Evolutionary conservation across 371 early-diverging fungal species (phyloP), one percentile per base, ranked within the genome.

Genomic region (Apophysomyces trapeziformis): DNA sequence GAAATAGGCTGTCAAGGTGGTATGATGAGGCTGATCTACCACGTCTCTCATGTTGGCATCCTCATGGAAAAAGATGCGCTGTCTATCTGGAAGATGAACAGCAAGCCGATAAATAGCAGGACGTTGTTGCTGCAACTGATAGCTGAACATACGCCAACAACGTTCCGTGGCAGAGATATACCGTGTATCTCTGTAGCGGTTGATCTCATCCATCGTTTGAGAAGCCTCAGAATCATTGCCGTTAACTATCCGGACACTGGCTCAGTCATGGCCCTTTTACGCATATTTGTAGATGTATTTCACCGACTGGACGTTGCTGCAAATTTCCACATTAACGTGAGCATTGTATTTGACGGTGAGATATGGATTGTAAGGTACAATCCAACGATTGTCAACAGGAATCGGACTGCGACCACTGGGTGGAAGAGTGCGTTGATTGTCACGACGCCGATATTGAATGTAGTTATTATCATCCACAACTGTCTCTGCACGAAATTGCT

Each of bases 401-500:
- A n/a, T n/a, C n/a, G n/a, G n/a, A n/a, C n/a, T n/a, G n/a, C n/a
- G n/a, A n/a, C n/a, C n/a, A n/a, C n/a, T n/a, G n/a, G n/a, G n/a
- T n/a, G n/a, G n/a, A n/a, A n/a, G n/a, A n/a, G n/a, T n/a, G n/a
- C n/a, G n/a, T n/a, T n/a, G 38, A 43, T 56, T 62, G 14, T 58
- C 26, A 0, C 58, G 61, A 9, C 67, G 59, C 18, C 38, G 5
- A 38, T 67, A 67, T 1, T 14, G 9, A 9, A 57, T 44, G 46
- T 39, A 61, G 5, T 58, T 62, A 68, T 5, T 9, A 4, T 63
- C 46, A 45, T 57, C 63, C 3, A 59, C 16, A 7, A 59, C 46
- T 1, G 80, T 75, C 41, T 58, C 58, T 4, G 60, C 50, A 1
- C 13, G 0, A 45, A 73, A 66, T 7, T 37, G 39, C 5, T 60